Base-by-base conservation (phyloP, 441 rosid genomes). In the Metrosideros polymorpha region DNA sequence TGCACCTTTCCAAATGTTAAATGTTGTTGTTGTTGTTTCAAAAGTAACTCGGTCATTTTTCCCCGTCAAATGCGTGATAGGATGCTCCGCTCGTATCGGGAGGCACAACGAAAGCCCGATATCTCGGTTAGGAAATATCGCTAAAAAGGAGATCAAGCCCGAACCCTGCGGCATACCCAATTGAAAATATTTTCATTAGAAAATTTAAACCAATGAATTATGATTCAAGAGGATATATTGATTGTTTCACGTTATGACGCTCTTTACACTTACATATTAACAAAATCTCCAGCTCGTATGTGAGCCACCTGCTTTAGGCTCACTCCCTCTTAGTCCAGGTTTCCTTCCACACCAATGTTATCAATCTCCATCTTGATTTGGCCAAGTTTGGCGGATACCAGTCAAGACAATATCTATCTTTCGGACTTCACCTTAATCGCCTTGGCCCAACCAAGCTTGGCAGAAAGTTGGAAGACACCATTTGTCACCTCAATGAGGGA, bases 221-320 rank as follows among this genome's bases (percentile, higher is more conserved):
- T 3, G 47, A 9, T 35, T 22, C 8, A 4, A 19, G 9, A 35
- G 2, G 4, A 2, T 9, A 3, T 24, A 35, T 19, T 3, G 5
- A 19, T 0, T 0, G 0, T 4, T 19, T 2, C 15, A 0, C 4
- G 0, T 35, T 35, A 3, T 18, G 9, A 1, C 0, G 0, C 45
- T 63, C 7, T 4, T 50, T 6, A 50, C 18, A 13, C 13, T 6
- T 50, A 6, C 18, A 14, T 50, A 1, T 50, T 50, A 50, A 14
- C 52, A 4, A 17, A 17, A 50, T 50, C 54, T 17, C 54, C 22
- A 15, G 22, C 12, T 18, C 24, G 0, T 32, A 4, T 1, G 27
- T 1, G 27, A 66, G 27, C 43, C 27, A 5, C 25, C 2, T 66
- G 79, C 47, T 66, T 35, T 22, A 12, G 7, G 15, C 45, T 4